A percentile compares a stretch with the other conserved stretches of the same genome.
phyloP scores from a whole-genome alignment of 1,284 basidiomycete species.

The Trichosporon sp. region DNA sequence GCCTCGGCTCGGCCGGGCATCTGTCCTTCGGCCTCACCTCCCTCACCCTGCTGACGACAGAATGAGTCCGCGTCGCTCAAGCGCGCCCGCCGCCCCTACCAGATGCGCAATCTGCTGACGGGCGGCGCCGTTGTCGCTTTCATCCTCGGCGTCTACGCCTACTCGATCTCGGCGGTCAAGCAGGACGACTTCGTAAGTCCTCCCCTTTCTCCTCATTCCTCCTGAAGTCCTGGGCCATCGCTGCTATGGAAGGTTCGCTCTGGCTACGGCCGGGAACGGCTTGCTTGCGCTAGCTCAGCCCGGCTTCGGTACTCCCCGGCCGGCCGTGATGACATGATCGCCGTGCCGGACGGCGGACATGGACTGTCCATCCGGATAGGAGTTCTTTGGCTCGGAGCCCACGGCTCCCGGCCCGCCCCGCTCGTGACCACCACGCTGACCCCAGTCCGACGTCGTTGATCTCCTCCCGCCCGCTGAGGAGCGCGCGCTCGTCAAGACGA shows the following conservation, averaged over 20 bases:
- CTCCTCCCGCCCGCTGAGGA: conserved; percentile 46
- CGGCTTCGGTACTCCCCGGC: no score
- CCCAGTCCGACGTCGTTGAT: conserved; percentile 48
- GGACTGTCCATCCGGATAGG: no score
- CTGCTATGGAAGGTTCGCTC: no score
- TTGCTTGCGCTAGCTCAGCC: no score
- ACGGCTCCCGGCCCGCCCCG: neutral
- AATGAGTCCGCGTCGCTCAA: conserved; percentile 77
- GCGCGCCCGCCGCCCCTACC: conserved; percentile 81
- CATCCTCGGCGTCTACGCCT: conserved; percentile 78
- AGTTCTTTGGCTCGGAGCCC: no score
- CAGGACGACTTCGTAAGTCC: conserved; percentile 76
- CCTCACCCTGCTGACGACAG: conserved; percentile 48
- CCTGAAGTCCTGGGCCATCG: no score
- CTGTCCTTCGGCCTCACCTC: no score
- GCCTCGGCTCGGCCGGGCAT: no score
- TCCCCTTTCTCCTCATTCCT: no score
- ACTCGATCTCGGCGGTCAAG: conserved; percentile 88
- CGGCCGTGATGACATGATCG: no score
- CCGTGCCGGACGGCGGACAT: no score
- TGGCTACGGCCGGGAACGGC: no score
- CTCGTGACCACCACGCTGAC: conserved; percentile 2
- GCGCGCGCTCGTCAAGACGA: conserved; percentile 37
- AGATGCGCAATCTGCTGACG: conserved; percentile 70
- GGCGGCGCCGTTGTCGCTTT: conserved; percentile 70